These are phyloP conservation scores for Agrocybe praecox DNA, from an alignment of 768 basidiomycete species.

Conservation along the genomic window DNA sequence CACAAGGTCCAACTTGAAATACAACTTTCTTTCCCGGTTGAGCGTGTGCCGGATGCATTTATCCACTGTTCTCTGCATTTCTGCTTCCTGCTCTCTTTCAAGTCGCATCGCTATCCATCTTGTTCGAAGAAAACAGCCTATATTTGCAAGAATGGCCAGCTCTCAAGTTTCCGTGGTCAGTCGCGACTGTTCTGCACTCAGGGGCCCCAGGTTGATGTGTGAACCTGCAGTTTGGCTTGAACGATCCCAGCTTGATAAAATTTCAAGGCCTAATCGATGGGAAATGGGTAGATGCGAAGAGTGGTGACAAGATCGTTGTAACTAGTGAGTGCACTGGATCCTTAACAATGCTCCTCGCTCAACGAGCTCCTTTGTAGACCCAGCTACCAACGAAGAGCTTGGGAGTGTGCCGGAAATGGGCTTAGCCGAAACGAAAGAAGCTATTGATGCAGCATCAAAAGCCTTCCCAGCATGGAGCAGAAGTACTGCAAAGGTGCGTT, in stretches of 20 bases:
- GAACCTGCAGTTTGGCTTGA: constrained; percentile 63
- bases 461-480: constrained; percentile 87
- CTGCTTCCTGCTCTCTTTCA: not conserved
- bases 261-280: constrained; percentile 82
- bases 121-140: not conserved
- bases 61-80: not conserved
- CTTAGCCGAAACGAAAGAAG: constrained; percentile 77
- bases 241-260: constrained; percentile 75
- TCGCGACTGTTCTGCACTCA: constrained; percentile 1
- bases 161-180: constrained; percentile 44
- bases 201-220: not conserved
- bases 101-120: not conserved
- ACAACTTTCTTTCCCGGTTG: not conserved
- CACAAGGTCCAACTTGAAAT: not conserved
- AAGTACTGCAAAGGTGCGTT: constrained; percentile 80
- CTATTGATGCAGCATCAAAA: constrained; percentile 77
- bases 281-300: constrained; percentile 82
- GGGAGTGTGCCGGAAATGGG: constrained; percentile 93
- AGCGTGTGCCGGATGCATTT: not conserved
- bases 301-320: constrained; percentile 72
- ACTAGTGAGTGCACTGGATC: constrained; percentile 57
- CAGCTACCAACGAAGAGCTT: constrained; percentile 81
- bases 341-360: not conserved
- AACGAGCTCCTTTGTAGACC: constrained; percentile 57
- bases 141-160: constrained; percentile 56